phyloP scores from a whole-genome alignment of 2,329 filamentous ascomycete species.

The Cladobotryum mycophilum region DNA sequence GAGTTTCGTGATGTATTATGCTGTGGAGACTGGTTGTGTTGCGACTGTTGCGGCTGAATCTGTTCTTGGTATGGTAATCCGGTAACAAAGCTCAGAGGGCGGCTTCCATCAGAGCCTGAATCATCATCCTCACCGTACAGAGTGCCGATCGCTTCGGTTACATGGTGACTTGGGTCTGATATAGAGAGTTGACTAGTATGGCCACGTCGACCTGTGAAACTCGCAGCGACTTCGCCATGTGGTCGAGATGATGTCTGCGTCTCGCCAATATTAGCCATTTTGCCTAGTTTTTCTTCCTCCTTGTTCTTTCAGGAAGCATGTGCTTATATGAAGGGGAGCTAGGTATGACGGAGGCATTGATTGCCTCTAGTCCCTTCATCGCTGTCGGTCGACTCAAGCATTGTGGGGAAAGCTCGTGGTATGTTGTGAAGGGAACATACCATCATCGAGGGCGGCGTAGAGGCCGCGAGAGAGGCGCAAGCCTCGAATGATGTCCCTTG shows the following conservation, averaged over 20 bases:
- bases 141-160: conserved; percentile 88
- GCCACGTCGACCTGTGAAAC: conserved; percentile 53
- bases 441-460: conserved; percentile 41
- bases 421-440: conserved; percentile 29
- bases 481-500: conserved; percentile 25
- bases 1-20: conserved; percentile 34
- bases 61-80: conserved; percentile 50
- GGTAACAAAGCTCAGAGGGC: conserved; percentile 68
- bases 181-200: conserved; percentile 57
- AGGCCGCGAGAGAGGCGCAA: conserved; percentile 32
- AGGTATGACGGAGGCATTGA: background rate
- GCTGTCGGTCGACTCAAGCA: too few species aligned
- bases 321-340: background rate
- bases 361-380: too few species aligned
- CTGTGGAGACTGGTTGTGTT: conserved; percentile 1
- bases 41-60: conserved; percentile 21
- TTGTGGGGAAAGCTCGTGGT: too few species aligned
- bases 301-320: too few species aligned
- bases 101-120: conserved; percentile 46
- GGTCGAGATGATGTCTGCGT: conserved; percentile 52
- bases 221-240: conserved; percentile 49
- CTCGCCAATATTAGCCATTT: conserved; percentile 12
- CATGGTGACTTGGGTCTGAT: conserved; percentile 87
- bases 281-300: too few species aligned
- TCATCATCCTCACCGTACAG: conserved; percentile 77